These are phyloP conservation scores for Platismatia glauca DNA, from an alignment of 495 filamentous ascomycete species.

Conservation along the genomic window DNA sequence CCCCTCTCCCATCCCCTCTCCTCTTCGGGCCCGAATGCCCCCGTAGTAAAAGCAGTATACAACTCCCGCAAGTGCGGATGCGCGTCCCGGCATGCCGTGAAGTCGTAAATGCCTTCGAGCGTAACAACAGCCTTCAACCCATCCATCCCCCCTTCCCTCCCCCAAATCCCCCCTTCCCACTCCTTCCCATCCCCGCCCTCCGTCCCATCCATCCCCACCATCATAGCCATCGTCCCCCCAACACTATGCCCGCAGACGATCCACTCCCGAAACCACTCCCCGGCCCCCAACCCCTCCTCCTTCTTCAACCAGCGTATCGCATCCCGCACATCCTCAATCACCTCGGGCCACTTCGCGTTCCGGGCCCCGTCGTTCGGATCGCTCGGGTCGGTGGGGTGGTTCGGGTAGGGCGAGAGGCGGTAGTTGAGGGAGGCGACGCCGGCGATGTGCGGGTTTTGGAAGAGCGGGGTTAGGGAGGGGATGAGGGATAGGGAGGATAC, in stretches of 20 bases:
- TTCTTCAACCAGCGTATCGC: slow-evolving; percentile 54
- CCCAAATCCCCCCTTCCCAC: slow-evolving; percentile 22
- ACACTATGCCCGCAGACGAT: slow-evolving; percentile 69
- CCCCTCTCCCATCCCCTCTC: slow-evolving; percentile 42
- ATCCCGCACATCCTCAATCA: slow-evolving; percentile 57
- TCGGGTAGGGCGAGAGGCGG: slow-evolving; percentile 65
- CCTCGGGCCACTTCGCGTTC: slow-evolving; percentile 60
- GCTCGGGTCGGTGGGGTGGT: slow-evolving; percentile 38
- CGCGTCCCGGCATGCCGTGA: slow-evolving; percentile 42
- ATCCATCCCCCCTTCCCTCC: slow-evolving; percentile 31
- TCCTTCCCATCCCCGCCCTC: slow-evolving; percentile 36
- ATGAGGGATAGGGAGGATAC: slow-evolving; percentile 43
- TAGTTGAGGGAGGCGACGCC: slow-evolving; percentile 71
- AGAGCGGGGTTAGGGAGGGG: slow-evolving; percentile 39
- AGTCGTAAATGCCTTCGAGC: slow-evolving; percentile 58
- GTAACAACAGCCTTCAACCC: slow-evolving; percentile 49
- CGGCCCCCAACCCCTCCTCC: slow-evolving; percentile 39
- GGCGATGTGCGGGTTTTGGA: slow-evolving; percentile 35
- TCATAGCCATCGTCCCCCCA: slow-evolving; percentile 66
- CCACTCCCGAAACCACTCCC: slow-evolving; percentile 35
- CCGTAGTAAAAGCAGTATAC: slow-evolving; percentile 51
- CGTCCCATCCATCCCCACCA: slow-evolving; percentile 47
- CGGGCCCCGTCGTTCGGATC: neutral
- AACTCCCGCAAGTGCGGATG: slow-evolving; percentile 34
- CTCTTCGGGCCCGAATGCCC: slow-evolving; percentile 52